phyloP scores from a whole-genome alignment of 2,329 filamentous ascomycete genomes.

The Alternaria sp. region DNA sequence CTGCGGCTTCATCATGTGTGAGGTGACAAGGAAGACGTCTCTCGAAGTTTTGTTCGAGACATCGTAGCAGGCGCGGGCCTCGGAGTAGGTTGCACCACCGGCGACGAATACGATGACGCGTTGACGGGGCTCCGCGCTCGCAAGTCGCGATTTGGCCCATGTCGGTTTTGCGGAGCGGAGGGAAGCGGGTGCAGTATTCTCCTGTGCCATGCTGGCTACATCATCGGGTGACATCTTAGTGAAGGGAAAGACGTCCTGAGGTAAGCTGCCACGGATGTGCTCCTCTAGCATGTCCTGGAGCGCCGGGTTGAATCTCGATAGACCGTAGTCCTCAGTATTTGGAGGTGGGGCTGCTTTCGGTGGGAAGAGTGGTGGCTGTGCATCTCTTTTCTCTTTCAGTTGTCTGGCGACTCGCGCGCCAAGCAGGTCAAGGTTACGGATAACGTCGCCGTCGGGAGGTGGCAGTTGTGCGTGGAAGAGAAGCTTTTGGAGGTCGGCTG shows the following conservation, averaged over 20 bases:
- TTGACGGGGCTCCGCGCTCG: conserved; percentile 81
- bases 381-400: conserved; percentile 78
- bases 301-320: conserved; percentile 86
- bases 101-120: conserved; percentile 94
- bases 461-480: conserved; percentile 83
- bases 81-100: conserved; percentile 92
- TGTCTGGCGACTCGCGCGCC: conserved; percentile 75
- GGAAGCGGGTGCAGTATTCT: conserved; percentile 63
- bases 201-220: conserved; percentile 63
- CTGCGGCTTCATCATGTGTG: conserved; percentile 88
- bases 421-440: conserved; percentile 81
- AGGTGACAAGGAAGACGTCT: conserved; percentile 87
- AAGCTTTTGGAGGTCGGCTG: conserved; percentile 83
- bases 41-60: conserved; percentile 73
- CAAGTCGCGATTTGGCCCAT: conserved; percentile 84
- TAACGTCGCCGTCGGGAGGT: conserved; percentile 71
- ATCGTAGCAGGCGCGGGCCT: conserved; percentile 89
- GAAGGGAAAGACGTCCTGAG: conserved; percentile 55
- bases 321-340: conserved; percentile 73
- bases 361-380: conserved; percentile 73
- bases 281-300: conserved; percentile 85
- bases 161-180: conserved; percentile 91
- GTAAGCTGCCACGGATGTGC: conserved; percentile 52
- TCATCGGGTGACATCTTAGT: conserved; percentile 65
- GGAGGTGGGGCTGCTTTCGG: conserved; percentile 63